Percentiles rank a stretch among this genome's conserved stretches.
Conservation (phyloP, 305 asterid species). For the Solanum chacoense region DNA sequence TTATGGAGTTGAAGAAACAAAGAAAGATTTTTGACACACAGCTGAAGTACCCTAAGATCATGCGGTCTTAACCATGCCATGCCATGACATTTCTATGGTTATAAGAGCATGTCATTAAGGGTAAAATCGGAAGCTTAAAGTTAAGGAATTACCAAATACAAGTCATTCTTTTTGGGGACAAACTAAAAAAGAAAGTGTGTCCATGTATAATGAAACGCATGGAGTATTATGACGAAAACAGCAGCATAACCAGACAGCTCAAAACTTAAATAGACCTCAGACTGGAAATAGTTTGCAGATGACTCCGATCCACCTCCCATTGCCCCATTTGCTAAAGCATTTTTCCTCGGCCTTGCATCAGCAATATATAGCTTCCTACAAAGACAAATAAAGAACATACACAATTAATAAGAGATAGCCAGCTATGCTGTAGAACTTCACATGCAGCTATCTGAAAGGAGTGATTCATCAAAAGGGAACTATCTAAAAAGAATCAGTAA, state of each 20-base stretch:
- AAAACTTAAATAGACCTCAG: slow-evolving; percentile 64
- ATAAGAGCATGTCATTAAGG: neutral
- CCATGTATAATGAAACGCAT: neutral
- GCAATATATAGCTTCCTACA: slow-evolving; percentile 89
- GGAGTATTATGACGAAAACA: neutral
- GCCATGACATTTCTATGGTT: neutral
- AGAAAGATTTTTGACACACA: neutral
- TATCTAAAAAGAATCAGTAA: neutral
- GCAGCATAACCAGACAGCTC: neutral
- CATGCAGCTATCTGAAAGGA: neutral
- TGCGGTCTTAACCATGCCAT: neutral
- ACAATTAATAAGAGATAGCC: neutral
- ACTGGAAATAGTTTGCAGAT: slow-evolving; percentile 85
- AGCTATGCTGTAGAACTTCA: neutral
- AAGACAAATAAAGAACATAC: slow-evolving; percentile 8
- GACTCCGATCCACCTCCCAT: slow-evolving; percentile 99
- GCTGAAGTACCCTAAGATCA: neutral
- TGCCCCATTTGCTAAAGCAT: slow-evolving; percentile 99
- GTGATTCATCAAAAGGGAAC: neutral
- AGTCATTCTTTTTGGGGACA: neutral
- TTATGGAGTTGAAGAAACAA: neutral
- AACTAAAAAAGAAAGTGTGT: neutral
- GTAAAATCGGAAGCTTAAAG: neutral
- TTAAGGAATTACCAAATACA: neutral
- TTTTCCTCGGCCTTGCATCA: slow-evolving; percentile 98